Conservation (phyloP, 495 filamentous ascomycete genomes). For the Terfezia boudieri region DNA sequence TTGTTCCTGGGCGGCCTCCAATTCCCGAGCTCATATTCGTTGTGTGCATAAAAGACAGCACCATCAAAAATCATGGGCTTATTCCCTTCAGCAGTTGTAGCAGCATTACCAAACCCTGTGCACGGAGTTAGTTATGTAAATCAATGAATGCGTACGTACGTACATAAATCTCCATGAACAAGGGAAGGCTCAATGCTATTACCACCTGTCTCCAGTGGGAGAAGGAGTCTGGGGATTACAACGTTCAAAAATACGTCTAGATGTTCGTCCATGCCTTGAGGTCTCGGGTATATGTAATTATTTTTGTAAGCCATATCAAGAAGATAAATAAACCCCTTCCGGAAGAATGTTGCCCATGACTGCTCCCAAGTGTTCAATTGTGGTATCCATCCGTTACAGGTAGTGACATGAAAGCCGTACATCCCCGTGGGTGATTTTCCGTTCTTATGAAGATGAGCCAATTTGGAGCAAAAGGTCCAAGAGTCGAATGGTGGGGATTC, state of each 20-base stretch:
- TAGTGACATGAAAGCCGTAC: slow-evolving; percentile 30
- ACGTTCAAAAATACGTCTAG: slow-evolving; percentile 12
- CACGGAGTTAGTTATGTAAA: too few relatives aligned
- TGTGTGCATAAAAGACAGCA: not conserved
- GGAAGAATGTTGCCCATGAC: slow-evolving; percentile 28
- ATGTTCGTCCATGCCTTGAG: slow-evolving; percentile 19
- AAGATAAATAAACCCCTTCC: slow-evolving; percentile 18
- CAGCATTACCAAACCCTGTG: not conserved
- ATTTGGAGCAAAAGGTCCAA: slow-evolving; percentile 21
- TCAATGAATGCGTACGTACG: too few relatives aligned
- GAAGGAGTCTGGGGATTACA: slow-evolving; percentile 21
- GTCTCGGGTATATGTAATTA: slow-evolving; percentile 5
- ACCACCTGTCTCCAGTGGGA: slow-evolving; percentile 11
- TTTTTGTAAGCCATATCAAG: slow-evolving; percentile 6
- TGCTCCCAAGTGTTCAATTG: slow-evolving; percentile 23
- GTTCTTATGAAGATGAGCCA: slow-evolving; percentile 25
- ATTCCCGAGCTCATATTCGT: not conserved
- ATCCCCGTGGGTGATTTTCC: slow-evolving; percentile 26
- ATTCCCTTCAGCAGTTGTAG: not conserved
- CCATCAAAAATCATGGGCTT: not conserved
- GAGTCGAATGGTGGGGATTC: not conserved
- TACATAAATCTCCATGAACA: not conserved
- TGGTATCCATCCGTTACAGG: slow-evolving; percentile 25
- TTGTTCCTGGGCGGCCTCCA: not conserved
- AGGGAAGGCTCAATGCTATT: not conserved